These are phyloP conservation scores for Calcarisporium arbuscula DNA, from an alignment of 2,329 filamentous ascomycete species.

Conservation along the genomic window DNA sequence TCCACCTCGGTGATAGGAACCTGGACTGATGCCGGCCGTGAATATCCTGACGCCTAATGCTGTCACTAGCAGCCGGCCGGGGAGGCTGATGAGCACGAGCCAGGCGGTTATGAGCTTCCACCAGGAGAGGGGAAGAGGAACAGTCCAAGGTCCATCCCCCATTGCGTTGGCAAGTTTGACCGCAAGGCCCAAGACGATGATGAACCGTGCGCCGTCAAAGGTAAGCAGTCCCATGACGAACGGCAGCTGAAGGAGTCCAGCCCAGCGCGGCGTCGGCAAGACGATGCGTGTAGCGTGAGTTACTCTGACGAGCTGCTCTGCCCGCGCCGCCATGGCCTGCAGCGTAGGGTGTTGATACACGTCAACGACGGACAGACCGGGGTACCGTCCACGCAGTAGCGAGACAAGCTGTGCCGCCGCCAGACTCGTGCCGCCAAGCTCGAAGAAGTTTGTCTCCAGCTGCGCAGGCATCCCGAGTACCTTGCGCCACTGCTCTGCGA, in stretches of 20 bases:
- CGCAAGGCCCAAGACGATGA: constrained; percentile 6
- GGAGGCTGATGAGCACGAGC: constrained; percentile 9
- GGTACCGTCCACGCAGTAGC: constrained; percentile 12
- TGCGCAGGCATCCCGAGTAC: too few relatives aligned
- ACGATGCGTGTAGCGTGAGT: constrained; percentile 9
- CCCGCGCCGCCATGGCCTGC: constrained; percentile 9
- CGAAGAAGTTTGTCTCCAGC: too few relatives aligned
- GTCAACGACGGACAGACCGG: constrained; percentile 15
- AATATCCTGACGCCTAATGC: constrained; percentile 6
- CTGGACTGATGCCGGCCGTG: constrained; percentile 10
- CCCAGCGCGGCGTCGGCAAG: constrained; percentile 12
- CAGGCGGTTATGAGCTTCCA: constrained; percentile 9
- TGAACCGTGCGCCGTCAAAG: constrained; percentile 9
- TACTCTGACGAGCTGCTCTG: constrained; percentile 11
- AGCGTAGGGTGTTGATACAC: constrained; percentile 14
- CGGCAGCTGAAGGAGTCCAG: constrained; percentile 11
- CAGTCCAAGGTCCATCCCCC: constrained; percentile 8
- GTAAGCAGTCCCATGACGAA: constrained; percentile 9
- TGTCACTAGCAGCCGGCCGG: constrained; percentile 11
- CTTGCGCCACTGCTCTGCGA: too few relatives aligned
- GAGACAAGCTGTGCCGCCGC: constrained; percentile 16
- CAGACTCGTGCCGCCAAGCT: constrained; percentile 16
- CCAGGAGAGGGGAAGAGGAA: constrained; percentile 9
- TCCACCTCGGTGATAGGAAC: constrained; percentile 13
- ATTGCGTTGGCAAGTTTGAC: constrained; percentile 10